phyloP scores from a whole-genome alignment of 176 grass and related monocot species.

The Triticum urartu region DNA sequence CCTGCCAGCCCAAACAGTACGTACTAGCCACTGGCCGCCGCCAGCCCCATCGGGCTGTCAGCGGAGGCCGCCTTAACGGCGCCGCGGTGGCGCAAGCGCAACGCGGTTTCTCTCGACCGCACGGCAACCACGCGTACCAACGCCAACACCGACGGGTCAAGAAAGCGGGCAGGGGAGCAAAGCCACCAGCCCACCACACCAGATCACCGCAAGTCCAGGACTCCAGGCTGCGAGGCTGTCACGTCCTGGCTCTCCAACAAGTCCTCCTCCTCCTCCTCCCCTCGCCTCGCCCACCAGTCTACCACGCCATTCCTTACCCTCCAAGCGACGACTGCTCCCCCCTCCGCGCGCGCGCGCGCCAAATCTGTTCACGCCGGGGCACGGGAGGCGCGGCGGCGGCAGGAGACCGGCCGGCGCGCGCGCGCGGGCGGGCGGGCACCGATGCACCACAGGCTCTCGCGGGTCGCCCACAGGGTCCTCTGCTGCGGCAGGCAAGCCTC shows the following conservation, averaged over 20 bases:
- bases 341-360: not conserved
- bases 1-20: too few relatives aligned
- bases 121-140: not conserved
- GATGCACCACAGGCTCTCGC: constrained; percentile 54
- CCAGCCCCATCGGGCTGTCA: not conserved
- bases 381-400: too few relatives aligned
- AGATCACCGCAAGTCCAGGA: not conserved
- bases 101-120: not conserved
- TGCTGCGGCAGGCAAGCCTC: constrained; percentile 45
- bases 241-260: not conserved
- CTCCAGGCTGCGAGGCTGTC: constrained; percentile 3
- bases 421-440: not conserved
- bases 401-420: not conserved
- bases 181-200: not conserved
- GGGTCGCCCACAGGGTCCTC: constrained; percentile 52
- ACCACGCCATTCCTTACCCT: not conserved
- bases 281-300: not conserved
- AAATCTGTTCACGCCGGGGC: too few relatives aligned
- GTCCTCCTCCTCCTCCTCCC: not conserved
- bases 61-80: not conserved
- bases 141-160: not conserved
- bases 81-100: not conserved
- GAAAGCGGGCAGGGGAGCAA: not conserved
- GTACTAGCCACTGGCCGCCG: not conserved
- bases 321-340: not conserved